Evolutionary conservation across 1,284 basidiomycete species (phyloP).

Genomic region (Wolfiporia cocos): DNA sequence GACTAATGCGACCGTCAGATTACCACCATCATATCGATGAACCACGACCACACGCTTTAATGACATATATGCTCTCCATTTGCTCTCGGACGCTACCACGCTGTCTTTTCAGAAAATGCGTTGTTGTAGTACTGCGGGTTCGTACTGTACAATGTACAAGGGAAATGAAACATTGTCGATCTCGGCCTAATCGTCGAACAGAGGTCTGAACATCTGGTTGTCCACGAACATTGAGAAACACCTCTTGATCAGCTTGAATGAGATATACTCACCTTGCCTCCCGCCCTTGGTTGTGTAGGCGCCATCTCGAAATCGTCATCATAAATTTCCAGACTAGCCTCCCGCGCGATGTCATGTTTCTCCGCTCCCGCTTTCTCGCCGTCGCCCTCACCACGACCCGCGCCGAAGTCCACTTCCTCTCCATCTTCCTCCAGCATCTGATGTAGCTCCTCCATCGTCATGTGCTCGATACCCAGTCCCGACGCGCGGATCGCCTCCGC

Average conservation of each 20-base stretch:
- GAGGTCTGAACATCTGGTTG: slow-evolving; percentile 48
- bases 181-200: slow-evolving; percentile 61
- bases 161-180: background rate
- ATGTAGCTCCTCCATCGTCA: slow-evolving; percentile 56
- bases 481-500: slow-evolving; percentile 45
- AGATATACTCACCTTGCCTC: slow-evolving; percentile 28
- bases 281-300: slow-evolving; percentile 41
- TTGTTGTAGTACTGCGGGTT: background rate
- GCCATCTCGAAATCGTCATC: slow-evolving; percentile 43
- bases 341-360: slow-evolving; percentile 9
- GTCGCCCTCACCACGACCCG: slow-evolving; percentile 14
- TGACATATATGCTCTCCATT: background rate
- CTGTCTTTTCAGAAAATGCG: background rate
- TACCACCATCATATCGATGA: background rate
- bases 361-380: slow-evolving; percentile 6
- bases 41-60: background rate
- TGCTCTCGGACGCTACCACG: background rate
- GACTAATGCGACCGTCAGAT: background rate
- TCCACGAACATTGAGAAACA: background rate
- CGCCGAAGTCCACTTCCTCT: slow-evolving; percentile 38
- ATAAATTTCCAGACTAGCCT: slow-evolving; percentile 29
- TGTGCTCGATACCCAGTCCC: slow-evolving; percentile 57
- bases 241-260: background rate
- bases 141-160: background rate
- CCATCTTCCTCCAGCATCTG: slow-evolving; percentile 62